These are phyloP conservation scores for Simmondsia chinensis DNA, from an alignment of 148 eudicot genomes.

Conservation along the genomic window DNA sequence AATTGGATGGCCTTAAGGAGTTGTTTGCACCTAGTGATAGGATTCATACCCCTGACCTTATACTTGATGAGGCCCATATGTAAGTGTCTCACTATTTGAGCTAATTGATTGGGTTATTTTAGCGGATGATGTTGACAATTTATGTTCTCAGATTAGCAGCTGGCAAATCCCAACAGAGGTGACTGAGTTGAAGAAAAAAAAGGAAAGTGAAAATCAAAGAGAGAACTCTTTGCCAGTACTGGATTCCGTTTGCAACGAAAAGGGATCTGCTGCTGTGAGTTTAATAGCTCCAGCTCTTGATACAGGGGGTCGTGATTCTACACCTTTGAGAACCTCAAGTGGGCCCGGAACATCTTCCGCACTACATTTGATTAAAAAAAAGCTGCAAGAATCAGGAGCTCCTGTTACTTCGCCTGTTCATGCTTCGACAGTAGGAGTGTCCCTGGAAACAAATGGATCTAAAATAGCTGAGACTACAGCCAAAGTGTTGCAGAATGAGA, in stretches of 20 bases:
- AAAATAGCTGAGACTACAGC: conserved; percentile 41
- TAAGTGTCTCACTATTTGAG: no score
- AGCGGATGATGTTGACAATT: no score
- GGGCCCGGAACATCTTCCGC: conserved; percentile 71
- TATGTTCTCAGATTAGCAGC: conserved; percentile 62
- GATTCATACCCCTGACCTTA: no score
- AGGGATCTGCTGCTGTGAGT: conserved; percentile 46
- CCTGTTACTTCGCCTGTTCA: conserved; percentile 50
- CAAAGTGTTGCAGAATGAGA: conserved; percentile 59
- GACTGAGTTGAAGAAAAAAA: conserved; percentile 59
- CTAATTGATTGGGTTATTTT: no score
- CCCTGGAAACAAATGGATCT: conserved; percentile 59
- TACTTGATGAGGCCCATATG: no score
- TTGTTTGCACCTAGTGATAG: no score
- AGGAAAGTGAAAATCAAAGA: conserved; percentile 44
- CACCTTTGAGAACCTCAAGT: conserved; percentile 39
- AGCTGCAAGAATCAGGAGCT: conserved; percentile 88
- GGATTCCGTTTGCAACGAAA: conserved; percentile 36
- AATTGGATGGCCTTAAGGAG: no score
- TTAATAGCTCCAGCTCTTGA: conserved; percentile 86
- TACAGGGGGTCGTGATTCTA: conserved; percentile 91
- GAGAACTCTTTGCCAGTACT: conserved; percentile 42
- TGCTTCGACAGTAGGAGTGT: conserved; percentile 34
- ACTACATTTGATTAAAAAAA: conserved; percentile 85
- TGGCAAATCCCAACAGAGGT: conserved; percentile 93